Evolutionary conservation across 345 rosid genomes (phyloP), one percentile per base, ranked within the genome.

Genomic region (Citrus unshiu): DNA sequence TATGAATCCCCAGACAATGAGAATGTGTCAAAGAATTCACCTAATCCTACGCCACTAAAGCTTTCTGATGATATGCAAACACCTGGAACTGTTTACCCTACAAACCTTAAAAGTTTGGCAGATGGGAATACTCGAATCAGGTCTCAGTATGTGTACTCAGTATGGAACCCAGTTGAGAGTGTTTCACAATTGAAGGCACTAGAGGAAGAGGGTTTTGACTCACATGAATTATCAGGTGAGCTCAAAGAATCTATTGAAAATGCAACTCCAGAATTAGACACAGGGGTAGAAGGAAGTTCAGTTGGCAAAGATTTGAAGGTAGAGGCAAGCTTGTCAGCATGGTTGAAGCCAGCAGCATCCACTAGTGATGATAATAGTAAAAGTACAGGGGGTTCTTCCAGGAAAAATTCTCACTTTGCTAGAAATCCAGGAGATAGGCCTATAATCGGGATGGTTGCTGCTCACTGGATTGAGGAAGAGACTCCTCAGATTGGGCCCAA

Each of bases 61-160:
- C 83, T 97, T 76, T 87, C 91, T 59, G 94, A 93, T 77, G 99
- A 94, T 75, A 93, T 97, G 98, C 98, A 97, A 86, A 97, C 99
- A 80, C 98, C 98, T 4, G 99, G 98, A 80, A 94, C 99, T 69
- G 85, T 90, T 80, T 96, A 85, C 78, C 92, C 95, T 62, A 80
- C 92, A 74, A 87, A 85, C 76, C 29, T 86, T 56, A 94, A 84
- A 60, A 80, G 70, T 74, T 80, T 81, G 57, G 85, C 81, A 18
- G 81, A 73, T 82, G 88, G 89, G 68, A 93, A 86, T 84, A 82
- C 83, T 40, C 86, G 89, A 84, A 80, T 96, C 74, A 93, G 95
- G 83, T 91, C 97, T 29, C 93, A 94, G 79, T 92, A 89, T 83
- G 98, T 90, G 37, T 84, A 88, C 86, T 75, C 97, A 24, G 90